Evolutionary conservation across 202 grass and related monocot species (phyloP).

Genomic region (Panicum hallii): DNA sequence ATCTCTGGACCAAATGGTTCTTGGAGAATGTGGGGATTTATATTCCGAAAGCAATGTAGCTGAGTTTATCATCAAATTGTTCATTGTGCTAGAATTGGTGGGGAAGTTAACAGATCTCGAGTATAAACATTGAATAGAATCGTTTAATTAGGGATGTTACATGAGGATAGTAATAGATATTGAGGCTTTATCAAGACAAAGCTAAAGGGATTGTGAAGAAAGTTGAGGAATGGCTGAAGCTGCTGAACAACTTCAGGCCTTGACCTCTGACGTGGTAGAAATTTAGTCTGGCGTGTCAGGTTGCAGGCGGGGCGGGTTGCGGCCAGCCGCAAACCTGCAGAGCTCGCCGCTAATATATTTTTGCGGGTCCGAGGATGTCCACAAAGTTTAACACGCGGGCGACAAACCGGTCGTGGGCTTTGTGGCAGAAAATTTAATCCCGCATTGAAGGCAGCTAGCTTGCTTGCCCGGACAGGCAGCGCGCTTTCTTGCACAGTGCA

Average conservation of each 20-base stretch:
- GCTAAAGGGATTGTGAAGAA: neutral
- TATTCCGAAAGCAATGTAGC: slow-evolving; percentile 25
- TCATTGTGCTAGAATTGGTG: neutral
- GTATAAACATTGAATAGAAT: neutral
- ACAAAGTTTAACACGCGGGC: too few relatives aligned
- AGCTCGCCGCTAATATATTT: too few relatives aligned
- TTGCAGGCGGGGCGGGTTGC: too few relatives aligned
- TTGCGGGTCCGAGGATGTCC: too few relatives aligned
- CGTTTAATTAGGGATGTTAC: neutral
- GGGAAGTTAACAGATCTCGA: neutral
- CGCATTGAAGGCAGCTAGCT: too few relatives aligned
- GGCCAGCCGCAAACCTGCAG: too few relatives aligned
- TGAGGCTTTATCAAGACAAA: neutral
- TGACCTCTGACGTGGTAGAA: neutral
- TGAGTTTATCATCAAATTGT: neutral
- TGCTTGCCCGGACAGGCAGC: too few relatives aligned
- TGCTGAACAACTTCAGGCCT: neutral
- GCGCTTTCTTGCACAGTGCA: too few relatives aligned
- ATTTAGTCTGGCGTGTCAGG: neutral
- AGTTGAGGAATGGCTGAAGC: neutral
- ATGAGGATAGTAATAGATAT: neutral
- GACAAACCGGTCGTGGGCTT: too few relatives aligned
- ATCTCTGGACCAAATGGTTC: slow-evolving; percentile 3
- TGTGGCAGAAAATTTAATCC: too few relatives aligned
- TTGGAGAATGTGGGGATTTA: neutral